phyloP scores from a whole-genome alignment of 192 early-diverging fungal species.

The Coemansia sp. region DNA sequence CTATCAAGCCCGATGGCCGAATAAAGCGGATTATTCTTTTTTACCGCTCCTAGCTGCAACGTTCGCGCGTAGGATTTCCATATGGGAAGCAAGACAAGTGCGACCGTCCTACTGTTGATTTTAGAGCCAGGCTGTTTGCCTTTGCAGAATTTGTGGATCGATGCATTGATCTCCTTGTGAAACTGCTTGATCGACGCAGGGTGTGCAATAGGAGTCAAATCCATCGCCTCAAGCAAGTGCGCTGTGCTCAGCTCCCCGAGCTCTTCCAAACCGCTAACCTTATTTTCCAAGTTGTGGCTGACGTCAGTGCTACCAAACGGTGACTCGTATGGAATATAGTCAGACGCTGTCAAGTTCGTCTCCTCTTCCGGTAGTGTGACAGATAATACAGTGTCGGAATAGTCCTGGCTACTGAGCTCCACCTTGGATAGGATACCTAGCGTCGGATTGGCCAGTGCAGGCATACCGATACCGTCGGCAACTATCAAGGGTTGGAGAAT shows the following conservation, averaged over 20 bases:
- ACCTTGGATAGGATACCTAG: conserved; percentile 1
- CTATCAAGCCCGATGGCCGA: conserved; percentile 6
- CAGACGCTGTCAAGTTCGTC: not conserved
- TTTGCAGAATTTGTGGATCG: conserved; percentile 3
- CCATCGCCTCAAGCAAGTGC: conserved; percentile 8
- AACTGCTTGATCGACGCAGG: conserved; percentile 1
- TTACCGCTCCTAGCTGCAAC: not conserved
- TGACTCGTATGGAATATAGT: conserved; percentile 21
- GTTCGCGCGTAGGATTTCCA: conserved; percentile 11
- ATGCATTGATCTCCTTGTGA: conserved; percentile 9
- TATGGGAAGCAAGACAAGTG: conserved; percentile 18
- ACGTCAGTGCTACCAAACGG: conserved; percentile 9
- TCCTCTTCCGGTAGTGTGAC: not conserved
- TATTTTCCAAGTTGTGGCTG: not conserved
- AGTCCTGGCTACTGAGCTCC: not conserved
- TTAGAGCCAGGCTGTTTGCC: not conserved
- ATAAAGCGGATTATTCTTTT: conserved; percentile 13
- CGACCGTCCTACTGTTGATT: conserved; percentile 6
- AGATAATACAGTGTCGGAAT: not conserved
- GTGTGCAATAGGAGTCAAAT: conserved; percentile 1
- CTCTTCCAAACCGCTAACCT: not conserved
- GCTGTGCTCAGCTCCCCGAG: not conserved
- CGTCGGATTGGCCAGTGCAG: not conserved
- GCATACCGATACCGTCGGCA: conserved; percentile 27
- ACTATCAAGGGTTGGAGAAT: conserved; percentile 24